phyloP scores from a whole-genome alignment of 2,329 filamentous ascomycete genomes.

The Neodidymelliopsis sp. region DNA sequence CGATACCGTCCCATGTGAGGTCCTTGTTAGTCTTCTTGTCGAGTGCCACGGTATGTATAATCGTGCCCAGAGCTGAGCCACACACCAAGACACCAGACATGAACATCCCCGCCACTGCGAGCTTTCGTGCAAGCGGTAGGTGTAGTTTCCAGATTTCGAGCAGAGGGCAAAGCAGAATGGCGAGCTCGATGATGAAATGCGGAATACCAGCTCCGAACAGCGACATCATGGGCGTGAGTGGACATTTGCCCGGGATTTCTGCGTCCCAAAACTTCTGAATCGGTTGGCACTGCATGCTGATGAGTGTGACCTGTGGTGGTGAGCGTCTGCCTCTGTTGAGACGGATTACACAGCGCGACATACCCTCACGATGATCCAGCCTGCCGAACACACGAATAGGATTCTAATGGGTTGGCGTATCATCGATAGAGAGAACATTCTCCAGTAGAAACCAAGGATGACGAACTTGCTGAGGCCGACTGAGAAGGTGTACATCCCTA shows the following conservation, averaged over 20 bases:
- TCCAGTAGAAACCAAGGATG: constrained; percentile 34
- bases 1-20: constrained; percentile 31
- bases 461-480: constrained; percentile 34
- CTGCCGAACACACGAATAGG: constrained; percentile 17
- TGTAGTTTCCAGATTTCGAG: constrained; percentile 29
- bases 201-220: constrained; percentile 27
- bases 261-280: constrained; percentile 31
- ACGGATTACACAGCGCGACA: no score
- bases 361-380: constrained; percentile 30
- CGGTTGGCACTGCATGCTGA: constrained; percentile 28
- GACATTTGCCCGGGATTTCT: constrained; percentile 22
- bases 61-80: constrained; percentile 27
- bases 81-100: constrained; percentile 29
- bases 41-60: constrained; percentile 25
- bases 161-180: constrained; percentile 30
- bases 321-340: neutral
- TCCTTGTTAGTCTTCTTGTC: constrained; percentile 22
- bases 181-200: constrained; percentile 34
- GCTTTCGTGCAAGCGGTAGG: constrained; percentile 22
- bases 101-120: constrained; percentile 33
- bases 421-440: constrained; percentile 27
- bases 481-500: constrained; percentile 32
- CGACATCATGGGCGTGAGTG: constrained; percentile 29
- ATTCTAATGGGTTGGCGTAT: constrained; percentile 31
- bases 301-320: constrained; percentile 23